Evolutionary conservation across 139 green algal species (phyloP).

Genomic region (Tetraselmis striata): DNA sequence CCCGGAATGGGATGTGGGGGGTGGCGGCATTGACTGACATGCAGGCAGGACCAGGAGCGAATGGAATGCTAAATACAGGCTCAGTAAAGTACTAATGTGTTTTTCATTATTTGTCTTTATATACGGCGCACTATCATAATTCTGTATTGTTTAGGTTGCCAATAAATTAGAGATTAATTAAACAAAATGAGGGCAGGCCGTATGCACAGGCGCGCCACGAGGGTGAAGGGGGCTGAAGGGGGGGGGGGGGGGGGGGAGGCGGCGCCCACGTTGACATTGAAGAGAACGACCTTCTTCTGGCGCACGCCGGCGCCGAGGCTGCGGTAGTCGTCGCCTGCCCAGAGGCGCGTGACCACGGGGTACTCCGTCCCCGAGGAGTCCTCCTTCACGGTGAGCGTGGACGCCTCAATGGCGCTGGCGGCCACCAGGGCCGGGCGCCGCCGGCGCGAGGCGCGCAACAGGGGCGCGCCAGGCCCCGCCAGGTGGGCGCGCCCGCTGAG

Average conservation of each 20-base stretch:
- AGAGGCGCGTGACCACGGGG: background rate
- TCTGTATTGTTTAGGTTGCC: too few species aligned
- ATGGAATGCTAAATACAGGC: too few species aligned
- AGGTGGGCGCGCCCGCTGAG: background rate
- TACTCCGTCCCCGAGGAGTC: background rate
- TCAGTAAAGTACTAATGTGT: too few species aligned
- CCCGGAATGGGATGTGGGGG: too few species aligned
- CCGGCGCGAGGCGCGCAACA: background rate
- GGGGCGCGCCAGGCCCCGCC: too few species aligned
- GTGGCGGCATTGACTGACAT: too few species aligned
- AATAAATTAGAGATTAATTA: too few species aligned
- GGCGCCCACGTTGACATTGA: constrained; percentile 55
- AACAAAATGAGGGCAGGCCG: too few species aligned
- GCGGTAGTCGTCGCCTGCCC: constrained; percentile 43
- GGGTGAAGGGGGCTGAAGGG: background rate
- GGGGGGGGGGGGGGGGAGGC: background rate
- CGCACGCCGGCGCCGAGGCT: constrained; percentile 61
- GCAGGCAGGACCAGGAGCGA: too few species aligned
- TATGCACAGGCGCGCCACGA: too few species aligned
- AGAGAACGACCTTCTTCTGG: constrained; percentile 65
- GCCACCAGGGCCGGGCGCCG: background rate
- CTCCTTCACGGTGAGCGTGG: background rate
- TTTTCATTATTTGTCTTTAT: too few species aligned
- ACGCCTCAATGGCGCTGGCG: background rate
- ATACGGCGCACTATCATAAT: too few species aligned